Evolutionary conservation across 2,329 filamentous ascomycete species (phyloP).

Genomic region (Leptodontidium sp.): DNA sequence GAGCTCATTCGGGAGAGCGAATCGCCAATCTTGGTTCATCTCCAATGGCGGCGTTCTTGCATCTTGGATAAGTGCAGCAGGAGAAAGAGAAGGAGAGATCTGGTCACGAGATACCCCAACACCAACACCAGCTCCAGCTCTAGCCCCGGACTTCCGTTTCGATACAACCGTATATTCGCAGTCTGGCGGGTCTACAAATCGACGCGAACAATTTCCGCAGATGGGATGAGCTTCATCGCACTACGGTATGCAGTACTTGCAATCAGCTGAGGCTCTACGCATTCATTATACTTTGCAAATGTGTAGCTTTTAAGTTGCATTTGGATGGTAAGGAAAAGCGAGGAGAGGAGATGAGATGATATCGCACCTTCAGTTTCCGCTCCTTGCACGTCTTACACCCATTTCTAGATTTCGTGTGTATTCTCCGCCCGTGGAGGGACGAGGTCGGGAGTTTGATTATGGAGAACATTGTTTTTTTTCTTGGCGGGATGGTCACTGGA

Average conservation of each 20-base stretch:
- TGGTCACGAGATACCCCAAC: neutral
- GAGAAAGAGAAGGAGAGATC: neutral
- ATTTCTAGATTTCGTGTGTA: conserved; percentile 32
- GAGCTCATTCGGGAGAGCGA: conserved; percentile 13
- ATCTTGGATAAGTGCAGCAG: neutral
- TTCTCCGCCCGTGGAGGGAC: conserved; percentile 19
- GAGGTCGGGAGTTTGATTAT: conserved; percentile 22
- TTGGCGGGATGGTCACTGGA: no score
- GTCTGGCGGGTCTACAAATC: conserved; percentile 15
- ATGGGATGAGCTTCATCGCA: no score
- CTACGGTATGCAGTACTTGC: no score
- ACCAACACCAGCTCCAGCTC: neutral
- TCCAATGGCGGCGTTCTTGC: no score
- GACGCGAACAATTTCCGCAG: conserved; percentile 22
- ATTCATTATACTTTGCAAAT: no score
- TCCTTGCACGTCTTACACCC: conserved; percentile 37
- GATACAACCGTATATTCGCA: conserved; percentile 12
- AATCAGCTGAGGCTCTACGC: no score
- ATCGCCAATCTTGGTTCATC: neutral
- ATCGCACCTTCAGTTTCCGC: conserved; percentile 35
- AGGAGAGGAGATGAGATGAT: no score
- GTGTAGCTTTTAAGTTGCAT: no score
- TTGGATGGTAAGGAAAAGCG: neutral
- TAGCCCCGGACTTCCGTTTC: neutral
- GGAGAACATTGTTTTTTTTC: conserved; percentile 24